Percentiles rank a stretch among this genome's conserved stretches.
Conservation (phyloP, 1,284 basidiomycete species). For the Ganoderma boninense region DNA sequence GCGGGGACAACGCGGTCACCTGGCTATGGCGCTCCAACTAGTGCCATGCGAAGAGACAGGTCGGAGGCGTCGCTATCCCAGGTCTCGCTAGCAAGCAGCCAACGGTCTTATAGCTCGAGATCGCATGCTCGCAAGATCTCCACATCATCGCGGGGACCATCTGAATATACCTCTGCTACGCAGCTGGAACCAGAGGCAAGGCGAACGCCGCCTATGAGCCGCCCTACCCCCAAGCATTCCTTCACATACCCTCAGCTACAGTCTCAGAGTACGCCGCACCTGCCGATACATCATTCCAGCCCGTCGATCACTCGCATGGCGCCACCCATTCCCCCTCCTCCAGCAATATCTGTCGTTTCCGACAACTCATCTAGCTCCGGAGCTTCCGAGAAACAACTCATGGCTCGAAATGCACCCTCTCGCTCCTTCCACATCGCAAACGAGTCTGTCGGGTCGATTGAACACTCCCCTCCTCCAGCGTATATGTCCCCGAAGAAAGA, state of each 20-base stretch:
- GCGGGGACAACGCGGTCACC: constrained; percentile 24
- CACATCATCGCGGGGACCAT: constrained; percentile 29
- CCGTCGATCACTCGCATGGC: constrained; percentile 22
- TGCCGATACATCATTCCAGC: constrained; percentile 24
- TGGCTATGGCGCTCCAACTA: constrained; percentile 23
- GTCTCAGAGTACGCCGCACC: constrained; percentile 30
- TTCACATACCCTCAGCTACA: constrained; percentile 30
- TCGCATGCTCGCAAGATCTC: constrained; percentile 34
- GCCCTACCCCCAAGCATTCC: constrained; percentile 28
- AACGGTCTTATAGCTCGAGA: constrained; percentile 28
- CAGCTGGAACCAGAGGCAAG: constrained; percentile 20
- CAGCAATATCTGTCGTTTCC: constrained; percentile 23
- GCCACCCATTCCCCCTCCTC: constrained; percentile 25
- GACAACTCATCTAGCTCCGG: constrained; percentile 30
- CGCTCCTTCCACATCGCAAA: constrained; percentile 42
- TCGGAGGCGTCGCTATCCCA: constrained; percentile 34
- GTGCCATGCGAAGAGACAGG: constrained; percentile 33
- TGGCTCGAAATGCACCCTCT: constrained; percentile 37
- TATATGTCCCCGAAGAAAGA: constrained; percentile 40
- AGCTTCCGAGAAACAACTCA: constrained; percentile 36
- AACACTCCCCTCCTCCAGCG: constrained; percentile 41
- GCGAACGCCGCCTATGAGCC: constrained; percentile 20
- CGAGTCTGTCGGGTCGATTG: constrained; percentile 36
- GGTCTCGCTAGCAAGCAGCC: constrained; percentile 33
- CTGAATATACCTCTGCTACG: constrained; percentile 27